A percentile compares a stretch with the other conserved stretches of the same genome.
These are phyloP conservation scores for Termitomyces sp. DNA, from an alignment of 768 basidiomycete genomes.

Conservation along the genomic window DNA sequence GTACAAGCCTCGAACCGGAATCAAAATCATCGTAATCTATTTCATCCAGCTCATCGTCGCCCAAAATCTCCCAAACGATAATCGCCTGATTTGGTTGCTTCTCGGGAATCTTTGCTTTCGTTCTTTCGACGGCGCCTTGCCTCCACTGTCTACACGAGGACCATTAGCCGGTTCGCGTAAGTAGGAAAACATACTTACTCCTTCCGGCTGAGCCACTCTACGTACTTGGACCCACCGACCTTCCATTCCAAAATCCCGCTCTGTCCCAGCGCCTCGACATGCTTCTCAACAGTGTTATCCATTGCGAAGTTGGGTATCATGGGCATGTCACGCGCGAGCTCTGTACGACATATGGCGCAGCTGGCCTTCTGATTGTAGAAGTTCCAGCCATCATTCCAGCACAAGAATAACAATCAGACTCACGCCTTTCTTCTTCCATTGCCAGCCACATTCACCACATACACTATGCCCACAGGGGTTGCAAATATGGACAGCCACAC, in stretches of 20 bases:
- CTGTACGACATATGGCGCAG: constrained; percentile 62
- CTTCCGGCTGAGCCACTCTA: constrained; percentile 55
- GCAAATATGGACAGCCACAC: constrained; percentile 58
- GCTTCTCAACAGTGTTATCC: constrained; percentile 59
- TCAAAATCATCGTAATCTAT: constrained; percentile 4
- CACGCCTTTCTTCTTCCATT: constrained; percentile 59
- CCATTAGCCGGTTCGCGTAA: not conserved
- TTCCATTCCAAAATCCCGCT: constrained; percentile 55
- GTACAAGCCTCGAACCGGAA: not conserved
- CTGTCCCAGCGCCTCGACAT: constrained; percentile 47
- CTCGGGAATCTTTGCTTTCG: constrained; percentile 11
- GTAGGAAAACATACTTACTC: constrained; percentile 38
- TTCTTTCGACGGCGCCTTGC: constrained; percentile 27
- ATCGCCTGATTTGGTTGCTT: constrained; percentile 2
- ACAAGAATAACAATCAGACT: constrained; percentile 17
- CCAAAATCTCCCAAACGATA: constrained; percentile 6
- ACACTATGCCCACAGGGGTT: constrained; percentile 76
- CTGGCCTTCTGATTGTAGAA: constrained; percentile 30
- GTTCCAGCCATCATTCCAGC: constrained; percentile 4
- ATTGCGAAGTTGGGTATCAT: constrained; percentile 66
- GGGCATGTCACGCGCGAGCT: constrained; percentile 36
- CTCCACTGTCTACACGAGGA: constrained; percentile 36
- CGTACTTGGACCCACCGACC: constrained; percentile 40
- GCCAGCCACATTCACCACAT: constrained; percentile 65
- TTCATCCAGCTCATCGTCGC: constrained; percentile 1